These are phyloP conservation scores for Lactifluus rugatus DNA, from an alignment of 768 basidiomycete species.

Conservation along the genomic window DNA sequence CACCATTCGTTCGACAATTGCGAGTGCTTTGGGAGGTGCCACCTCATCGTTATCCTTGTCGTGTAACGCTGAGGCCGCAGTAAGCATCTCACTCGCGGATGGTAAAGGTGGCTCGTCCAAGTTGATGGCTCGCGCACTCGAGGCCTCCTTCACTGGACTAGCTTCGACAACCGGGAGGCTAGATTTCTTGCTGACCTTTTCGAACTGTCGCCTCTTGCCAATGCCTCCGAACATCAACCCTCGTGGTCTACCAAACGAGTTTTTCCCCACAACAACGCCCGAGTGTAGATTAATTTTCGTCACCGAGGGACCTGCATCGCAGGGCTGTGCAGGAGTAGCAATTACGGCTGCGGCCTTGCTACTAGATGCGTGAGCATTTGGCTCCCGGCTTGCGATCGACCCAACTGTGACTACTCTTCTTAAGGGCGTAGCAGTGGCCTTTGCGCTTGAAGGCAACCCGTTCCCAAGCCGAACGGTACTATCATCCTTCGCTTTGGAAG, in stretches of 20 bases:
- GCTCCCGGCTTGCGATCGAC: neutral
- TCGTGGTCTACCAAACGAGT: neutral
- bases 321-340: neutral
- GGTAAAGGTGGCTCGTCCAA: neutral
- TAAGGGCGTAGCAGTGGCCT: neutral
- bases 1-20: conserved; percentile 1
- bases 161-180: conserved; percentile 36
- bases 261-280: conserved; percentile 22
- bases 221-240: conserved; percentile 20
- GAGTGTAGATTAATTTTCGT: conserved; percentile 20
- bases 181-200: conserved; percentile 35
- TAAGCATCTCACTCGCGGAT: neutral
- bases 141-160: conserved; percentile 35
- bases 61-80: neutral
- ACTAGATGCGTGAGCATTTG: neutral
- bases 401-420: conserved; percentile 6
- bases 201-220: conserved; percentile 21
- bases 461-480: conserved; percentile 9
- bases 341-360: neutral
- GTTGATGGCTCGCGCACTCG: neutral
- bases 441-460: neutral
- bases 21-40: neutral
- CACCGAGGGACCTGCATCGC: neutral
- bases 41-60: neutral
- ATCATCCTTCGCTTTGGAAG: conserved; percentile 16